Percentiles rank a stretch among this genome's conserved stretches.
These are phyloP conservation scores for Cystofilobasidium bisporidii DNA, from an alignment of 768 basidiomycete species.

Conservation along the genomic window DNA sequence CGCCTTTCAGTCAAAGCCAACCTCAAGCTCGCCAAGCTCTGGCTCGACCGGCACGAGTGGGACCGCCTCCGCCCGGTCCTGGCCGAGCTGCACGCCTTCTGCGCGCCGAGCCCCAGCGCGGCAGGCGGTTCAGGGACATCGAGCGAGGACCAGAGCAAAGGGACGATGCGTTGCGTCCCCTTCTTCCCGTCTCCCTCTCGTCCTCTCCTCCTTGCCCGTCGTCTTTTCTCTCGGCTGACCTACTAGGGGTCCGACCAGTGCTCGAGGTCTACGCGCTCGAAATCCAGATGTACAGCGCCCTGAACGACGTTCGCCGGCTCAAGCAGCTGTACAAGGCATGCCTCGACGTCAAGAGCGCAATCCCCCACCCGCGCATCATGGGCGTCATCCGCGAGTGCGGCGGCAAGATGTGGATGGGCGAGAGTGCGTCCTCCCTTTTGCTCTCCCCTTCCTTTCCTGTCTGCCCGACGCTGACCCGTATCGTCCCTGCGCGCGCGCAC, in stretches of 20 bases:
- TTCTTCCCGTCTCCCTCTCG: not conserved
- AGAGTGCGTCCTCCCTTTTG: slow-evolving; percentile 51
- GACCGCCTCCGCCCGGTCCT: slow-evolving; percentile 61
- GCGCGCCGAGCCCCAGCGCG: slow-evolving; percentile 35
- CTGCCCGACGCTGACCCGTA: not conserved
- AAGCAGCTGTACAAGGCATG: slow-evolving; percentile 98
- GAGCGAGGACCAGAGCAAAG: slow-evolving; percentile 33
- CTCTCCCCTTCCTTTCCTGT: not conserved
- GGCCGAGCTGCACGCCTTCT: slow-evolving; percentile 36
- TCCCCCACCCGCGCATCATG: slow-evolving; percentile 96
- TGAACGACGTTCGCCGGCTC: slow-evolving; percentile 86
- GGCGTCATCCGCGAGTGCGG: slow-evolving; percentile 99
- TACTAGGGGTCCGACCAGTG: too few species aligned
- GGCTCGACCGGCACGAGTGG: slow-evolving; percentile 92
- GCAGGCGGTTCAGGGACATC: slow-evolving; percentile 33
- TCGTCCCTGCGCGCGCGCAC: not conserved
- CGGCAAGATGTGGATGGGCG: slow-evolving; percentile 99
- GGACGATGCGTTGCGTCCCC: slow-evolving; percentile 24
- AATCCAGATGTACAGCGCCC: slow-evolving; percentile 99
- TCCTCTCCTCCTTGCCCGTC: slow-evolving; percentile 9
- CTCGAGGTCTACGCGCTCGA: slow-evolving; percentile 96
- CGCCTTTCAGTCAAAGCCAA: slow-evolving; percentile 91
- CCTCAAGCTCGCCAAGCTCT: slow-evolving; percentile 89
- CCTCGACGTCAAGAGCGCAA: slow-evolving; percentile 83
- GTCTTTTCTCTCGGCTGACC: too few species aligned